Percentiles rank a stretch among this genome's conserved stretches.
Evolutionary conservation across 2,329 filamentous ascomycete species (phyloP).

Genomic region (Ceratocystis cacaofunesta): DNA sequence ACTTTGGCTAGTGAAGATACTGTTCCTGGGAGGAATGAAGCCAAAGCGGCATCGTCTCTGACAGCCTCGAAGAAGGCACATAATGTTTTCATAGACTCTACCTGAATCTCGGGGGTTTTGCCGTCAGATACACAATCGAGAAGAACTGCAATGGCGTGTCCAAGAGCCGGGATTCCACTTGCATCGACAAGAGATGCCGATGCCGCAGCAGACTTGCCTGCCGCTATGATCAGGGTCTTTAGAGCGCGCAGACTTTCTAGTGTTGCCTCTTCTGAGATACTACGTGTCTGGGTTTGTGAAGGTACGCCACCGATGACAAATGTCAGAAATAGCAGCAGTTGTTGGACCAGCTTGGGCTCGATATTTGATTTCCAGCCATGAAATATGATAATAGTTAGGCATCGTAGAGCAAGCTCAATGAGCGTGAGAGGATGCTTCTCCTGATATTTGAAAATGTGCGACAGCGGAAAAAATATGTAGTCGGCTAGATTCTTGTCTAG

Average conservation of each 20-base stretch:
- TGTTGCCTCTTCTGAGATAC: conserved; percentile 57
- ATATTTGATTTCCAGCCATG: conserved; percentile 67
- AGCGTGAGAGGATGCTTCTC: conserved; percentile 55
- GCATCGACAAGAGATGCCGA: conserved; percentile 37
- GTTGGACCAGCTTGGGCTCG: conserved; percentile 57
- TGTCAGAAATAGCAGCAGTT: conserved; percentile 71
- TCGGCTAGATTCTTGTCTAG: conserved; percentile 76
- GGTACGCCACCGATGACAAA: conserved; percentile 65
- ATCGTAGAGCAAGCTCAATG: conserved; percentile 63
- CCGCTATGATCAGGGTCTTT: conserved; percentile 45
- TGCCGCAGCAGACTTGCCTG: conserved; percentile 36
- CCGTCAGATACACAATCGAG: conserved; percentile 57
- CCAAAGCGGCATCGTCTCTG: conserved; percentile 57
- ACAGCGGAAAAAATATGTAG: conserved; percentile 88
- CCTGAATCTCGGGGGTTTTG: conserved; percentile 50
- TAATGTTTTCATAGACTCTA: conserved; percentile 53
- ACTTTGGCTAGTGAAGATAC: conserved; percentile 68
- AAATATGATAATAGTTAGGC: conserved; percentile 55
- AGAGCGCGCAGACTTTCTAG: conserved; percentile 58
- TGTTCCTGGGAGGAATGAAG: conserved; percentile 76
- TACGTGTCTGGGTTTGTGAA: conserved; percentile 33
- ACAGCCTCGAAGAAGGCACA: conserved; percentile 47
- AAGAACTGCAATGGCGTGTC: conserved; percentile 67
- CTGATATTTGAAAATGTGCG: conserved; percentile 67
- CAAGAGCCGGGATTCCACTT: conserved; percentile 59